These are phyloP conservation scores for Malus asiatica DNA, from an alignment of 306 rosid genomes.

Conservation along the genomic window DNA sequence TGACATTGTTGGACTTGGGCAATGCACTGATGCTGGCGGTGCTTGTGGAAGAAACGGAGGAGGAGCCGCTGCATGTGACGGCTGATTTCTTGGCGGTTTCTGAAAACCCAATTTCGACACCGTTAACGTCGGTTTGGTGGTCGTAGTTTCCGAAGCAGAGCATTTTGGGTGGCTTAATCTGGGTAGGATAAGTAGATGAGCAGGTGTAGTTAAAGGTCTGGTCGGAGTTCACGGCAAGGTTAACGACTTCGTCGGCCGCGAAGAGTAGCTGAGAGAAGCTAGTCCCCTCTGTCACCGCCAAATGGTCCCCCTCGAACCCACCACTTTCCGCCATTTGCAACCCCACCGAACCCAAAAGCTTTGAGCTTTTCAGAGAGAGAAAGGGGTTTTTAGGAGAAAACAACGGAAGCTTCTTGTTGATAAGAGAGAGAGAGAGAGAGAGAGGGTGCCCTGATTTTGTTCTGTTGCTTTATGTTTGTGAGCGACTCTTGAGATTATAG, in stretches of 20 bases:
- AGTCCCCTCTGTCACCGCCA: slow-evolving; percentile 24
- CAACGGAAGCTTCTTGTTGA: slow-evolving; percentile 23
- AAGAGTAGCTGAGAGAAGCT: slow-evolving; percentile 74
- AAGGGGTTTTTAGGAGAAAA: slow-evolving; percentile 16
- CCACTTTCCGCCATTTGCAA: slow-evolving; percentile 42
- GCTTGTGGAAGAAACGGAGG: slow-evolving; percentile 51
- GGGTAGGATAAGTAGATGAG: slow-evolving; percentile 27
- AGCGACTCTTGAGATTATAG: not conserved
- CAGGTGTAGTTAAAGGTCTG: slow-evolving; percentile 17
- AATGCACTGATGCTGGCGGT: slow-evolving; percentile 23
- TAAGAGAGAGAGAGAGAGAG: slow-evolving; percentile 22
- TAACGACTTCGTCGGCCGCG: slow-evolving; percentile 34
- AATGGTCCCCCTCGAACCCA: slow-evolving; percentile 43
- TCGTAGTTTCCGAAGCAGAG: slow-evolving; percentile 47
- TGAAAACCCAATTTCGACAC: not conserved
- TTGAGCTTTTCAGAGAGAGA: not conserved
- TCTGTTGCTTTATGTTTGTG: not conserved
- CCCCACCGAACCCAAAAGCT: not conserved
- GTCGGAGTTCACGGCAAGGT: slow-evolving; percentile 23
- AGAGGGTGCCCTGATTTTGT: not conserved
- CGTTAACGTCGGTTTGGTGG: not conserved
- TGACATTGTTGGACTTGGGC: slow-evolving; percentile 36
- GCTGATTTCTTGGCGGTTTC: slow-evolving; percentile 40
- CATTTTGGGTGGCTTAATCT: slow-evolving; percentile 53
- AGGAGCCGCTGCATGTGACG: slow-evolving; percentile 54